Percentiles rank a stretch among this genome's conserved stretches.
Evolutionary conservation across 345 rosid genomes (phyloP).

Genomic region (Cardiospermum halicacabum): DNA sequence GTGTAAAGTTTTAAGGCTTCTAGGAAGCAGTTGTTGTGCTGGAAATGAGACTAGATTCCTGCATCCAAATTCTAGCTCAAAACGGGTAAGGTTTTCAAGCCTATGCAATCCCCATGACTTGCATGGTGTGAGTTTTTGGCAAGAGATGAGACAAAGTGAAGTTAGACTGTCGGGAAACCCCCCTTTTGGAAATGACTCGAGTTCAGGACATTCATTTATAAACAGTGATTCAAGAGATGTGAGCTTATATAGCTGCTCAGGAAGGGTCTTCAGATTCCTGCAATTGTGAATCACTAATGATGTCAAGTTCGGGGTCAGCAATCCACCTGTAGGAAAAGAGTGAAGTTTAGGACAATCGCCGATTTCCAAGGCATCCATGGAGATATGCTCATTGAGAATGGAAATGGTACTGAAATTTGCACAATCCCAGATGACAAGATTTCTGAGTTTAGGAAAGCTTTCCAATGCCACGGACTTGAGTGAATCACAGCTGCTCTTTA

Average conservation of each 20-base stretch:
- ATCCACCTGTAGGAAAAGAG: slow-evolving; percentile 26
- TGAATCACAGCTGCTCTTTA: slow-evolving; percentile 28
- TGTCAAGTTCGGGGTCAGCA: slow-evolving; percentile 27
- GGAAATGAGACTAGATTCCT: slow-evolving; percentile 30
- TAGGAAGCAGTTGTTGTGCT: slow-evolving; percentile 29
- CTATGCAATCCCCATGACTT: slow-evolving; percentile 26
- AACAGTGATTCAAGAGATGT: slow-evolving; percentile 25
- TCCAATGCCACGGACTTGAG: slow-evolving; percentile 19
- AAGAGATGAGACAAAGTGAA: slow-evolving; percentile 24
- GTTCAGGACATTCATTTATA: slow-evolving; percentile 26
- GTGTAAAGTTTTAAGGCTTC: slow-evolving; percentile 16
- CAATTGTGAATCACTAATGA: slow-evolving; percentile 33
- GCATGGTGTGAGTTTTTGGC: slow-evolving; percentile 27
- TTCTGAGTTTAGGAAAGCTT: slow-evolving; percentile 26
- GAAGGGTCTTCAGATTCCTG: slow-evolving; percentile 26
- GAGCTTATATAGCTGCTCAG: slow-evolving; percentile 28
- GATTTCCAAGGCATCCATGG: slow-evolving; percentile 12
- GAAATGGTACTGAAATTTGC: slow-evolving; percentile 3
- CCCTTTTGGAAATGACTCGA: slow-evolving; percentile 23
- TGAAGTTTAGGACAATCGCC: slow-evolving; percentile 31
- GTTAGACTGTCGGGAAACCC: slow-evolving; percentile 28
- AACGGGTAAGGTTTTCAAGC: slow-evolving; percentile 23
- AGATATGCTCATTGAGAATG: background rate
- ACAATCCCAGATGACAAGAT: slow-evolving; percentile 22
- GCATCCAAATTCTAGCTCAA: slow-evolving; percentile 34